phyloP scores from a whole-genome alignment of 345 rosid species.

The Hibiscus trionum region DNA sequence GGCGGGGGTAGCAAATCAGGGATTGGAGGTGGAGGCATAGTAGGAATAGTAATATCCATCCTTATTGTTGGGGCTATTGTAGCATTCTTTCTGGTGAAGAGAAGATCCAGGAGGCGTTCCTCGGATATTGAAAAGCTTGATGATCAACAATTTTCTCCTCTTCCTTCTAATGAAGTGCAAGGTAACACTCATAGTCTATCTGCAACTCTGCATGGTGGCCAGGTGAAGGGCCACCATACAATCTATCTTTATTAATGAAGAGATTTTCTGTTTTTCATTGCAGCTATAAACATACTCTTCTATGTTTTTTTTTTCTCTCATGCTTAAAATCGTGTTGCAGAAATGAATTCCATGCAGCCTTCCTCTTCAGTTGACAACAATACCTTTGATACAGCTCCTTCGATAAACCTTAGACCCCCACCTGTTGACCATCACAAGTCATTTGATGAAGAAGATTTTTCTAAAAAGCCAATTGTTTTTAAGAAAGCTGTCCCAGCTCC shows the following conservation, averaged over 20 bases:
- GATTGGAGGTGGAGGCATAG: constrained; percentile 73
- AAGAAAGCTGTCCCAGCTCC: constrained; percentile 60
- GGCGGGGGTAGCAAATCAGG: constrained; percentile 71
- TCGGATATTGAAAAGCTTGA: constrained; percentile 74
- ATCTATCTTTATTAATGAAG: not conserved
- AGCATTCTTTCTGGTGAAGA: constrained; percentile 73
- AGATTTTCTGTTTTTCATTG: no score
- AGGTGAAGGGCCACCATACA: not conserved
- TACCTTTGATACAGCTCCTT: constrained; percentile 50
- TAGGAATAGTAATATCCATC: constrained; percentile 69
- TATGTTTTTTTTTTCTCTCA: not conserved
- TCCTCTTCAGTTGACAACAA: constrained; percentile 46
- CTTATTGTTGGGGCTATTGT: constrained; percentile 61
- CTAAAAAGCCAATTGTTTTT: constrained; percentile 49
- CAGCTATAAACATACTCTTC: no score
- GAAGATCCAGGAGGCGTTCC: constrained; percentile 52
- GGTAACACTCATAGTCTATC: constrained; percentile 31
- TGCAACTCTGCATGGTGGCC: not conserved
- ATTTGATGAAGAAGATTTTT: constrained; percentile 67
- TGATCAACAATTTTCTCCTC: constrained; percentile 64
- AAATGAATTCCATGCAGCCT: constrained; percentile 53
- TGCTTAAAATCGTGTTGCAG: constrained; percentile 29
- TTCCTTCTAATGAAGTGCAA: constrained; percentile 53
- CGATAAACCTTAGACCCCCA: constrained; percentile 78
- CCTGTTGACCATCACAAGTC: constrained; percentile 76